Evolutionary conservation across 805 yeast species (phyloP).

Genomic region (Priceomyces melissophilus): DNA sequence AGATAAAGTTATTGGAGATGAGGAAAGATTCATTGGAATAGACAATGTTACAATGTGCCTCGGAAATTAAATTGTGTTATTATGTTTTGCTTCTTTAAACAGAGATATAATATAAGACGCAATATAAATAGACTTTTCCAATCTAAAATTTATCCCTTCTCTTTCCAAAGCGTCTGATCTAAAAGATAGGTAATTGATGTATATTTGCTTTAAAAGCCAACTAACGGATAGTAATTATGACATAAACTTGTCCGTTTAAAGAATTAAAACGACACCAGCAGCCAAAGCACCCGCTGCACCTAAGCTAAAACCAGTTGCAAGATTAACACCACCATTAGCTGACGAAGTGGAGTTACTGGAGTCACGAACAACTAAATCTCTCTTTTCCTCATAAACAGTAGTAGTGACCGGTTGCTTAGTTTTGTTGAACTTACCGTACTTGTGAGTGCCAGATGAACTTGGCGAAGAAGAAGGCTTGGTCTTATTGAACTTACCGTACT

Average conservation of each 20-base stretch:
- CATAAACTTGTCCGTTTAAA: conserved; percentile 20
- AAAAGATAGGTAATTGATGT: too few species aligned
- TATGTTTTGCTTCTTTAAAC: too few species aligned
- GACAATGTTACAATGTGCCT: too few species aligned
- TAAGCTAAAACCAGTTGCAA: conserved; percentile 17
- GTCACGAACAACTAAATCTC: neutral
- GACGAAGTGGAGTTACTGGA: conserved; percentile 15
- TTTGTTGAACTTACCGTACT: conserved; percentile 33
- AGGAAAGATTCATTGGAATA: too few species aligned
- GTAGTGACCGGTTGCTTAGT: conserved; percentile 35
- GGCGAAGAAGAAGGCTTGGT: conserved; percentile 32
- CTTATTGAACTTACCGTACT: conserved; percentile 30
- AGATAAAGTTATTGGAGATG: too few species aligned
- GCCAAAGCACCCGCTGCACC: conserved; percentile 44
- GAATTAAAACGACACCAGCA: conserved; percentile 49
- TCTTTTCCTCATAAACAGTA: conserved; percentile 13
- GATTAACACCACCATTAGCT: conserved; percentile 19
- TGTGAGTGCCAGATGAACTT: conserved; percentile 31
- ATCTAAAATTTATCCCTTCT: too few species aligned
- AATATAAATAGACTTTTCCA: too few species aligned
- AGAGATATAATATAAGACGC: too few species aligned
- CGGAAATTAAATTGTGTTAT: too few species aligned
- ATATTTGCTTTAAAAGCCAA: too few species aligned
- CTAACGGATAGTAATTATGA: neutral
- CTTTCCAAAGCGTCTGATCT: too few species aligned